These are phyloP conservation scores for Oryza nivara DNA, from an alignment of 176 grass and related monocot genomes.

Conservation along the genomic window DNA sequence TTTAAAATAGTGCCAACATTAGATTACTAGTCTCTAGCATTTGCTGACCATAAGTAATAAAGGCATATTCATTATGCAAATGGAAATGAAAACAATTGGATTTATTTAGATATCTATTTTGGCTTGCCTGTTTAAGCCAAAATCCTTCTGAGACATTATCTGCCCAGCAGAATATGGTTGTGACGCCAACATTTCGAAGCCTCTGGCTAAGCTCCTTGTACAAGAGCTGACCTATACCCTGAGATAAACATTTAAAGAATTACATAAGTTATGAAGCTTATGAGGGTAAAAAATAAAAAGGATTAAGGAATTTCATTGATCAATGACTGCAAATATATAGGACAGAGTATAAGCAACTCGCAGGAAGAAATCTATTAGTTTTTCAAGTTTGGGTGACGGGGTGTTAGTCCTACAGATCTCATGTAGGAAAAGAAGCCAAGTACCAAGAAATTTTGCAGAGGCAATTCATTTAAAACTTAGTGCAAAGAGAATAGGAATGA, in stretches of 20 bases:
- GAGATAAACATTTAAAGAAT: conserved; percentile 37
- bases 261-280: conserved; percentile 2
- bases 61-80: conserved; percentile 18
- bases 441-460: background rate
- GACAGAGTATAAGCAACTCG: background rate
- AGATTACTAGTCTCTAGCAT: conserved; percentile 14
- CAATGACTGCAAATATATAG: background rate
- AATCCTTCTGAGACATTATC: conserved; percentile 82
- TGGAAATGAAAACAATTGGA: background rate
- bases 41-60: background rate
- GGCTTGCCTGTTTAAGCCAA: conserved; percentile 93
- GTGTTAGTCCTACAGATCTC: background rate
- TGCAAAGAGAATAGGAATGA: background rate
- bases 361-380: conserved; percentile 2
- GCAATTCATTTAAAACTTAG: background rate
- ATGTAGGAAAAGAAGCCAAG: background rate
- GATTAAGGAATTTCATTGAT: background rate
- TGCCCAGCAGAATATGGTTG: conserved; percentile 85
- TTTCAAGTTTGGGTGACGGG: background rate
- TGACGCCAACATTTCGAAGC: conserved; percentile 81
- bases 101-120: conserved; percentile 1
- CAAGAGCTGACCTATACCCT: conserved; percentile 81
- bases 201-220: conserved; percentile 76
- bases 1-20: background rate
- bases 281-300: background rate